Conservation (phyloP, 2,329 filamentous ascomycete species). For the Didymellaceae sp. region DNA sequence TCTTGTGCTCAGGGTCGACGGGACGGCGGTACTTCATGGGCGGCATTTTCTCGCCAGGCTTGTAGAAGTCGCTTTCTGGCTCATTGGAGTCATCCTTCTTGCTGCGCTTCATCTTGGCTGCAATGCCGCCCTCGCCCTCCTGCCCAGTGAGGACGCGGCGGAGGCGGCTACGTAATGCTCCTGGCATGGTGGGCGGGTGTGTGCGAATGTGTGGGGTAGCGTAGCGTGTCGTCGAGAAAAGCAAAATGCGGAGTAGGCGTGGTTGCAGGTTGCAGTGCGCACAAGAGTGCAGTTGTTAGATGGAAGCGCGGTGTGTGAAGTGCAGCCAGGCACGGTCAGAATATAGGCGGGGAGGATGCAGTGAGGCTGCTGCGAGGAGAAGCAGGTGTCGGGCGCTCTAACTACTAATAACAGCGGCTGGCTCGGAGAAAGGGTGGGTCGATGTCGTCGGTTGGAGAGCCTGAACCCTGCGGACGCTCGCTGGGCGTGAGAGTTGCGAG, state of each 20-base stretch:
- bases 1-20: constrained; percentile 59
- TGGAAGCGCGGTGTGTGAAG: constrained; percentile 8
- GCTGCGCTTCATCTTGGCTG: constrained; percentile 34
- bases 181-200: constrained; percentile 47
- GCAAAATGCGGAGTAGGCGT: no score
- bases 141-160: constrained; percentile 53
- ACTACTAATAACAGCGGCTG: constrained; percentile 9
- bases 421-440: constrained; percentile 19
- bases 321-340: constrained; percentile 18
- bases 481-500: constrained; percentile 12
- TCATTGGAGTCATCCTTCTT: constrained; percentile 41
- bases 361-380: constrained; percentile 27
- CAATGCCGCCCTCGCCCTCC: constrained; percentile 30
- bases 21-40: constrained; percentile 58
- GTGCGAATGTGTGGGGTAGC: neutral
- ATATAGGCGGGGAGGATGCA: constrained; percentile 23
- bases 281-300: neutral
- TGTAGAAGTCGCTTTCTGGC: constrained; percentile 56
- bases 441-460: constrained; percentile 8
- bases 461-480: constrained; percentile 6
- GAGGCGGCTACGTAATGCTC: constrained; percentile 53
- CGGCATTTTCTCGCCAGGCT: constrained; percentile 60
- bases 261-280: neutral
- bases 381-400: constrained; percentile 18
- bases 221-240: no score